Base-by-base conservation (phyloP, 2,329 filamentous ascomycete species). In the Sporothrix luriei region DNA sequence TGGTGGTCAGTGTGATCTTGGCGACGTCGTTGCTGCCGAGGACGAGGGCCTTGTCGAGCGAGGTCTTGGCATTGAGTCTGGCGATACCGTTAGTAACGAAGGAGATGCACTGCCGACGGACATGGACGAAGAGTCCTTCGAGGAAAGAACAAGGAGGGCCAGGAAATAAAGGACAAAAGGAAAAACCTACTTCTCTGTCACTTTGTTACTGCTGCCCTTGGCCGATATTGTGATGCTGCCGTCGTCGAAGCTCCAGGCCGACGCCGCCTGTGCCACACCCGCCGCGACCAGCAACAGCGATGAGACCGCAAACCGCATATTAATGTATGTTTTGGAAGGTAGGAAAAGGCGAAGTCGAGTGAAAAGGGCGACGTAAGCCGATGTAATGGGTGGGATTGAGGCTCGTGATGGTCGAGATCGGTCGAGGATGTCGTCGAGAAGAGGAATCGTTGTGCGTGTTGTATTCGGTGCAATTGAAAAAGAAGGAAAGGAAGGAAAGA, bases 1-100 rank as follows among this genome's bases (percentile, higher is more conserved):
- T 90, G 10, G 92, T 86, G 46, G 93, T 97, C 76, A 99, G 82
- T 74, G 88, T 81, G 74, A 99, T 82, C 83, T 95, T 97, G 77
- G 98, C 83, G 54, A 88, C 88, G 77, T 96, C 93, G 68, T 86
- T 79, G 68, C 84, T 80, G 72, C 88, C 87, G 72, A 98, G 83
- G 13, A 84, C 79, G 54, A 97, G 78, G 14, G 89, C 80, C 65
- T 87, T 87, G 67, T 87, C 81, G 72, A 94, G 83, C 21, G 88
- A 85, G 10, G 85, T 82, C 72, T 85, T 85, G 24, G 84, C 80
- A 71, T 81, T 82, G 74, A 93, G 84, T 70, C 90, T 92, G 75
- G n/a, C 19, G 33, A 55, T 26, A 6, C 4, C 4, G 54, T 67
- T 61, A 65, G 52, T 21, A 29, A 49, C 16, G 7, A 14, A 21